Percentiles rank a stretch among this genome's conserved stretches.
Evolutionary conservation across 306 rosid genomes (phyloP).

Genomic region (Citrullus amarus): DNA sequence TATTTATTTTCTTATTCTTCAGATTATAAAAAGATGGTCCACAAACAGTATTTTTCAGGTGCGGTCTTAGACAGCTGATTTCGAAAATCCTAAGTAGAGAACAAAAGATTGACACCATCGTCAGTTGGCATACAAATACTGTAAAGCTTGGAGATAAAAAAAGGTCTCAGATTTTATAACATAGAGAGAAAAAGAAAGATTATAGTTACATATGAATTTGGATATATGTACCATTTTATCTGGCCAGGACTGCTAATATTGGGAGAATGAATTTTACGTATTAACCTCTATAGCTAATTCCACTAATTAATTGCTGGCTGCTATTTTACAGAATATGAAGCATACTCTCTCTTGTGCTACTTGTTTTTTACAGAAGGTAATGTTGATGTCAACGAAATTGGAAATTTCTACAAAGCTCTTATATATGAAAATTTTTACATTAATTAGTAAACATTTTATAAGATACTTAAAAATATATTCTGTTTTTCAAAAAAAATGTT

Average conservation of each 20-base stretch:
- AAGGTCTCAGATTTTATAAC: not conserved
- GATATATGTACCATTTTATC: not conserved
- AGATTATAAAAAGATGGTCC: conserved; percentile 84
- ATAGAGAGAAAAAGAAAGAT: conserved; percentile 2
- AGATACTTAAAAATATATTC: too few relatives aligned
- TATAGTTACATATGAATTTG: not conserved
- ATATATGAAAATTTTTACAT: too few relatives aligned
- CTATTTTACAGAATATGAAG: not conserved
- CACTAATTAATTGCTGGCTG: not conserved
- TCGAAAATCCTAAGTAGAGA: not conserved
- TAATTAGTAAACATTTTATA: too few relatives aligned
- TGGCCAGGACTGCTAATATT: not conserved
- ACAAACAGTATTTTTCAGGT: conserved; percentile 66
- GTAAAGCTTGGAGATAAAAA: not conserved
- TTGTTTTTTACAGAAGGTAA: too few relatives aligned
- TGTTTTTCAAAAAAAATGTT: too few relatives aligned
- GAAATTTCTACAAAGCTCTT: too few relatives aligned
- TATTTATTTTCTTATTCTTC: conserved; percentile 3
- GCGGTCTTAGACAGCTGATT: conserved; percentile 65
- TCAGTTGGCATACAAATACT: not conserved
- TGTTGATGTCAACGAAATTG: too few relatives aligned
- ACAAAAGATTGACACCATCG: not conserved
- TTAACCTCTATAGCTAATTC: not conserved
- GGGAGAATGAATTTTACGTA: not conserved
- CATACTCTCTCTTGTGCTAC: not conserved